Percentiles rank a stretch among this genome's conserved stretches.
Evolutionary conservation across 768 basidiomycete genomes (phyloP).

Genomic region (Kwoniella sp.): DNA sequence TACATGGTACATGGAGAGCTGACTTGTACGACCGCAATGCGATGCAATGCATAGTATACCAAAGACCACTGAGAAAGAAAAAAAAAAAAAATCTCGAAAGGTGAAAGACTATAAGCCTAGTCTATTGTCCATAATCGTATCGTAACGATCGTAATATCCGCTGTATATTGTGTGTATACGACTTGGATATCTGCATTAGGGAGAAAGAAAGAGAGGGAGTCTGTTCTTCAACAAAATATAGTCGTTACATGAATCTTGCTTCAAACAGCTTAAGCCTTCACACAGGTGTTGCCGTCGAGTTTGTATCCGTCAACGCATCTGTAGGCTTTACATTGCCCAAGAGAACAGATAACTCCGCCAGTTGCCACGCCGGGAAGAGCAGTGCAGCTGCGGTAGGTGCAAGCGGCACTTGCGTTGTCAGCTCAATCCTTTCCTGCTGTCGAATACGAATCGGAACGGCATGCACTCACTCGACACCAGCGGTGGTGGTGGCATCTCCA

Average conservation of each 20-base stretch:
- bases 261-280: conserved; percentile 18
- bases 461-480: conserved; percentile 20
- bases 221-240: no score
- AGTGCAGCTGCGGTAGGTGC: conserved; percentile 12
- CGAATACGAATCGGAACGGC: no score
- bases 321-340: conserved; percentile 21
- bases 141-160: neutral
- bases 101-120: no score
- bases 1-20: neutral
- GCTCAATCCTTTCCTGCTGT: conserved; percentile 4
- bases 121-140: neutral
- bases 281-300: conserved; percentile 15
- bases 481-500: conserved; percentile 8
- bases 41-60: no score
- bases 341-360: conserved; percentile 20
- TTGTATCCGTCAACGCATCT: conserved; percentile 21
- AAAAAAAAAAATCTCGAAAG: no score
- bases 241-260: no score
- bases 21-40: no score
- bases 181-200: no score
- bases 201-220: no score
- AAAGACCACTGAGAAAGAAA: no score
- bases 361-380: conserved; percentile 18
- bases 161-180: no score
- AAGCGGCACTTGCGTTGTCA: neutral